Evolutionary conservation across 371 early-diverging fungal genomes (phyloP).

Genomic region (Mortierella sp.): DNA sequence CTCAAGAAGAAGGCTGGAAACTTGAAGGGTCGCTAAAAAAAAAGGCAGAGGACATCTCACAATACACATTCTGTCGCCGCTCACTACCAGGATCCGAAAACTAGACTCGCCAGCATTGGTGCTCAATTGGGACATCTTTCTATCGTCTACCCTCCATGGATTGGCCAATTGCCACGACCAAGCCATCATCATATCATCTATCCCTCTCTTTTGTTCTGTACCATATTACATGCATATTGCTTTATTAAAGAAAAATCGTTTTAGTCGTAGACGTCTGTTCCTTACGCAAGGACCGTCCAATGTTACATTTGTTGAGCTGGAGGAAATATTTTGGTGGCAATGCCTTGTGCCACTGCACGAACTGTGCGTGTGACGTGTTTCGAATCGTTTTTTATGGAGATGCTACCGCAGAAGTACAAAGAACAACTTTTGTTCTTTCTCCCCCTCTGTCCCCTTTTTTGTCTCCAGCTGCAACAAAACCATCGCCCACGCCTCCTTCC

Average conservation of each 20-base stretch:
- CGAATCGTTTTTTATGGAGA: neutral
- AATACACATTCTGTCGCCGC: neutral
- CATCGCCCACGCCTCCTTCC: neutral
- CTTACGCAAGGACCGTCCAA: neutral
- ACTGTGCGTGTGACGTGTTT: constrained; percentile 7
- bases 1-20: constrained; percentile 64
- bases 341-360: neutral
- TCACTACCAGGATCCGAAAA: neutral
- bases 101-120: neutral
- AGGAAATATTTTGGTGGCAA: constrained; percentile 10
- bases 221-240: constrained; percentile 11
- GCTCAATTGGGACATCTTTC: neutral
- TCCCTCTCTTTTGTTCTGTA: constrained; percentile 8
- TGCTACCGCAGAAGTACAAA: constrained; percentile 17
- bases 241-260: neutral
- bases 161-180: neutral
- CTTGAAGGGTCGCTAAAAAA: constrained; percentile 53
- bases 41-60: neutral
- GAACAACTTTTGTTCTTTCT: neutral
- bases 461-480: neutral
- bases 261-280: neutral
- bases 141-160: neutral
- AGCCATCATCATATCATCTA: neutral
- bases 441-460: neutral
- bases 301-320: neutral